phyloP scores from a whole-genome alignment of 352 stramenopile genomes.

The Pythium pectinolyticum region DNA sequence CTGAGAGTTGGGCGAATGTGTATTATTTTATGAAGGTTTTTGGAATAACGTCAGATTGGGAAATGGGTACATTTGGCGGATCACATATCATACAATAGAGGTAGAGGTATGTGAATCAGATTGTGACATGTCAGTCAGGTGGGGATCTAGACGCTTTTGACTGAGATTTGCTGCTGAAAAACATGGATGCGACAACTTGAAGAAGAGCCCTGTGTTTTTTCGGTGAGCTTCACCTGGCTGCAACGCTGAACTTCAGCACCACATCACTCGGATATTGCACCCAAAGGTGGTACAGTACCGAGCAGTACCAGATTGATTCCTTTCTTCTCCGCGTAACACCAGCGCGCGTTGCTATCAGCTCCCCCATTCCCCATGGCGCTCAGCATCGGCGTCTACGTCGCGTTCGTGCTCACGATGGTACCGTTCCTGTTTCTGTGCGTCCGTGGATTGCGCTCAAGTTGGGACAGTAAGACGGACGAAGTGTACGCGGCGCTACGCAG shows the following conservation, averaged over 20 bases:
- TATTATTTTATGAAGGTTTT: neutral
- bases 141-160: too few relatives aligned
- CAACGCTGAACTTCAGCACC: too few relatives aligned
- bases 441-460: constrained; percentile 17
- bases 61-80: neutral
- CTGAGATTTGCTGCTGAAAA: too few relatives aligned
- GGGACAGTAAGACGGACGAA: constrained; percentile 30
- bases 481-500: constrained; percentile 30
- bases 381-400: constrained; percentile 18
- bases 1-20: neutral
- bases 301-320: too few relatives aligned
- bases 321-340: neutral
- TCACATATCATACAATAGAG: neutral
- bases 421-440: constrained; percentile 23
- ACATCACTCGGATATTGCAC: too few relatives aligned
- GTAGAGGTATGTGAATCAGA: neutral
- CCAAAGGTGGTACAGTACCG: too few relatives aligned
- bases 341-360: neutral
- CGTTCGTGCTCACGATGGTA: constrained; percentile 14
- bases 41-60: neutral
- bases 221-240: too few relatives aligned
- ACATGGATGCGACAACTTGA: too few relatives aligned
- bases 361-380: neutral
- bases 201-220: too few relatives aligned
- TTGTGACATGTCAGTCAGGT: neutral